A percentile compares a stretch with the other conserved stretches of the same genome.
Conservation (phyloP, 768 basidiomycete species). For the Lactifluus pinguis region DNA sequence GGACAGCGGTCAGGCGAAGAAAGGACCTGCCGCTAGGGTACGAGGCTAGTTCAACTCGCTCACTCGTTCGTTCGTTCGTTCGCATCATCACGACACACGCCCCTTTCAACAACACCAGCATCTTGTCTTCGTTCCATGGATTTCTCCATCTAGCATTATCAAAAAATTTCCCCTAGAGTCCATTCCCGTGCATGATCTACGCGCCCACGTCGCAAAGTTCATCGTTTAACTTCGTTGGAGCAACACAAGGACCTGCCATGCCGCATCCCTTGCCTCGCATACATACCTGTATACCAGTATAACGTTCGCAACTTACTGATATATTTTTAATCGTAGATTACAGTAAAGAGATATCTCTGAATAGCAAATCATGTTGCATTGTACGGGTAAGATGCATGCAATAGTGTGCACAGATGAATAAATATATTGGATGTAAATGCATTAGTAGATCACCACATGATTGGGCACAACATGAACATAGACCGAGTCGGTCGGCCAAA, state of each 20-base stretch:
- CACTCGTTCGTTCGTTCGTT: no score
- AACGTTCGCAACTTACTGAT: slow-evolving; percentile 8
- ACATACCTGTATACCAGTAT: slow-evolving; percentile 17
- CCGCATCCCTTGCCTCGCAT: not conserved
- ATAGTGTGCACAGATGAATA: not conserved
- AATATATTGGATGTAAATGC: not conserved
- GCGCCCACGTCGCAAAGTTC: not conserved
- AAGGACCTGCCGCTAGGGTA: not conserved
- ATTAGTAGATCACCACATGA: not conserved
- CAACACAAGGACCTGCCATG: not conserved
- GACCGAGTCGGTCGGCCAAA: not conserved
- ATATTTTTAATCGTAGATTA: slow-evolving; percentile 14
- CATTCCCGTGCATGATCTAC: not conserved
- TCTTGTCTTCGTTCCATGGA: not conserved
- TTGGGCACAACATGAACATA: not conserved
- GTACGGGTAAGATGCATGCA: not conserved
- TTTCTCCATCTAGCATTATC: not conserved
- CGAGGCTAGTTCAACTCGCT: not conserved
- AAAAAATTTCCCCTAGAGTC: not conserved
- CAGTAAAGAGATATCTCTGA: not conserved
- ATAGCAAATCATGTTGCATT: slow-evolving; percentile 4
- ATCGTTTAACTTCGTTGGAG: not conserved
- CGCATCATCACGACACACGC: no score
- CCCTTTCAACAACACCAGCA: not conserved
- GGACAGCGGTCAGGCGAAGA: not conserved